phyloP scores from a whole-genome alignment of 495 filamentous ascomycete species.

The Neurospora africana region DNA sequence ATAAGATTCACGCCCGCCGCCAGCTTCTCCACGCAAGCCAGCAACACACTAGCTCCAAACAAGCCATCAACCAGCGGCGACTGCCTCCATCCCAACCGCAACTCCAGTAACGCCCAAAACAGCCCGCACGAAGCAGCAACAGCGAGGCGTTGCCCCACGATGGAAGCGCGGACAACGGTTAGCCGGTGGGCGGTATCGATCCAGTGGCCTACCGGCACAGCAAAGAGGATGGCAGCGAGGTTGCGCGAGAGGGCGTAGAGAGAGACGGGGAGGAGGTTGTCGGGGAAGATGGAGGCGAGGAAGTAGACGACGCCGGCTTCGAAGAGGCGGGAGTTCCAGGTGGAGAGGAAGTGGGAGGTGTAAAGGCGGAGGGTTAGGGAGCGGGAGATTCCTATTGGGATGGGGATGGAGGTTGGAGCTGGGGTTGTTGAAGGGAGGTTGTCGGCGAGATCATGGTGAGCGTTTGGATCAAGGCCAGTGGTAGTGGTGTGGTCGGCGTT shows the following conservation, averaged over 20 bases:
- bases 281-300: constrained; percentile 47
- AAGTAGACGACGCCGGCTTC: constrained; percentile 55
- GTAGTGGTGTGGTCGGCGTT: background rate
- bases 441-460: background rate
- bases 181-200: constrained; percentile 23
- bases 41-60: constrained; percentile 30
- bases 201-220: constrained; percentile 11
- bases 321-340: constrained; percentile 62
- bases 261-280: constrained; percentile 39
- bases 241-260: constrained; percentile 24
- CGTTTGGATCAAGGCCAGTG: background rate
- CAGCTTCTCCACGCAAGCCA: constrained; percentile 51
- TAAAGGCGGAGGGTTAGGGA: constrained; percentile 24
- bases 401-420: too few relatives aligned
- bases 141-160: constrained; percentile 19
- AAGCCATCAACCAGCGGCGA: constrained; percentile 9
- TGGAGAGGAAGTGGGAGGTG: constrained; percentile 49
- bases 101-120: constrained; percentile 11
- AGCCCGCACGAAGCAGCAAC: constrained; percentile 16
- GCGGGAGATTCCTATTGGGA: background rate
- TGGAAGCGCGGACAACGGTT: constrained; percentile 21
- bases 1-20: constrained; percentile 45
- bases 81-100: background rate
- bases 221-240: constrained; percentile 19
- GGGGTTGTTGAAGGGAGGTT: background rate